Percentiles rank a stretch among this genome's conserved stretches.
phyloP scores from a whole-genome alignment of 2,329 filamentous ascomycete species.

The Phoma sp. region DNA sequence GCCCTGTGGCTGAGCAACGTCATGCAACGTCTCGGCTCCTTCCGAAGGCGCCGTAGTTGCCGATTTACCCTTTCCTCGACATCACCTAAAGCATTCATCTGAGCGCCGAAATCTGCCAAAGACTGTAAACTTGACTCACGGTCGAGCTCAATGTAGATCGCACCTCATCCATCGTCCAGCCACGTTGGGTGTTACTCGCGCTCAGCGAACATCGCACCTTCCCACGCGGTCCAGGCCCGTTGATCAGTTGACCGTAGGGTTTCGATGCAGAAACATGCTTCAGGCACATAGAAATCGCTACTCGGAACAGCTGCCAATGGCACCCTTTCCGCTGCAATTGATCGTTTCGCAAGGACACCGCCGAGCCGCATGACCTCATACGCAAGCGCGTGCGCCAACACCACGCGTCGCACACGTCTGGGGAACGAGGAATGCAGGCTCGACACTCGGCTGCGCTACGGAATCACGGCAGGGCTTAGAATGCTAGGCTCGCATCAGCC shows the following conservation, averaged over 20 bases:
- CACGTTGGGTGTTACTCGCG: background rate
- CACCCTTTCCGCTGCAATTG: background rate
- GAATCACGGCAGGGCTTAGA: slow-evolving; percentile 1
- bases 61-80: slow-evolving; percentile 12
- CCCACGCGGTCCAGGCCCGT: slow-evolving; percentile 1
- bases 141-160: background rate
- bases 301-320: background rate
- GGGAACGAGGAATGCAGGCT: background rate
- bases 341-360: background rate
- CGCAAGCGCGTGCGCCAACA: slow-evolving; percentile 9
- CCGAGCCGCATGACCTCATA: slow-evolving; percentile 18
- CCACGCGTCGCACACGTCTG: slow-evolving; percentile 9
- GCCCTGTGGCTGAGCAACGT: slow-evolving; percentile 15
- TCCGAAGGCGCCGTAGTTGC: slow-evolving; percentile 10
- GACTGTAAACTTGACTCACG: background rate
- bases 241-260: background rate
- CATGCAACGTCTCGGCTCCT: slow-evolving; percentile 10
- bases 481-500: slow-evolving; percentile 11
- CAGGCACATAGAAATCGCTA: background rate
- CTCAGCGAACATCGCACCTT: background rate
- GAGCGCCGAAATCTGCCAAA: background rate
- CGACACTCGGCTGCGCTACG: background rate
- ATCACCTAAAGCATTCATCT: background rate
- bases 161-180: background rate
- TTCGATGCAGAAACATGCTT: background rate